Evolutionary conservation across 192 early-diverging fungal species (phyloP), one percentile per base, ranked within the genome.

Genomic region (Linnemannia elongata): DNA sequence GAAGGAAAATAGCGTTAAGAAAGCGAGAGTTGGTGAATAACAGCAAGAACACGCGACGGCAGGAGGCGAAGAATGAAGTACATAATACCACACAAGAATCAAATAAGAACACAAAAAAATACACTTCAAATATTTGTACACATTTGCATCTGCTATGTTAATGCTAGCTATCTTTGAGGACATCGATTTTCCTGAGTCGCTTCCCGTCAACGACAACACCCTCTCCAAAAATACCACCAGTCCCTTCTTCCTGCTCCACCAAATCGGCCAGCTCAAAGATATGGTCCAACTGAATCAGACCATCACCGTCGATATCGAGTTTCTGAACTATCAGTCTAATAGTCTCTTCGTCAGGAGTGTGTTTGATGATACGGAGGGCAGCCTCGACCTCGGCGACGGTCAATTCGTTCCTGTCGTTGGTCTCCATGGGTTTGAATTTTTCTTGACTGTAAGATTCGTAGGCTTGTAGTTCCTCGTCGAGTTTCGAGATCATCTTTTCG

Each of bases 401-500:
- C 49, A 96, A 92, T 81, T 93, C 89, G 55, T 94, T 94, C 18
- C 85, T 76, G 39, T 93, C 90, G 74, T 93, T 91, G 55, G 94
- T 90, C 69, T 88, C 85, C 45, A 96, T 88, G 47, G 90, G 77
- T 69, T 94, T 92, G 52, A 96, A 89, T 41, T 82, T 91, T 15
- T 66, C 60, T 13, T 33, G 60, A 27, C 85, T 88, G 13, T 35
- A 33, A 1, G 83, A 78, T 73, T 95, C 94, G 75, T 92, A 91
- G 42, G 93, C 92, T 52, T 91, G 82, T 17, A 96, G 74, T 80
- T 97, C 96, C 55, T 89, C 88, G 78, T 96, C 95, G 33, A 97
- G 91, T 74, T 92, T 92, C 45, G 84, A 77, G 72, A 97, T 92
- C 96, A 97, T 96, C 90, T 95, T 96, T 83, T 96, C 94, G 12